A percentile compares a stretch with the other conserved stretches of the same genome.
Conservation (phyloP, 176 grass and related monocot species). For the Themeda triandra region DNA sequence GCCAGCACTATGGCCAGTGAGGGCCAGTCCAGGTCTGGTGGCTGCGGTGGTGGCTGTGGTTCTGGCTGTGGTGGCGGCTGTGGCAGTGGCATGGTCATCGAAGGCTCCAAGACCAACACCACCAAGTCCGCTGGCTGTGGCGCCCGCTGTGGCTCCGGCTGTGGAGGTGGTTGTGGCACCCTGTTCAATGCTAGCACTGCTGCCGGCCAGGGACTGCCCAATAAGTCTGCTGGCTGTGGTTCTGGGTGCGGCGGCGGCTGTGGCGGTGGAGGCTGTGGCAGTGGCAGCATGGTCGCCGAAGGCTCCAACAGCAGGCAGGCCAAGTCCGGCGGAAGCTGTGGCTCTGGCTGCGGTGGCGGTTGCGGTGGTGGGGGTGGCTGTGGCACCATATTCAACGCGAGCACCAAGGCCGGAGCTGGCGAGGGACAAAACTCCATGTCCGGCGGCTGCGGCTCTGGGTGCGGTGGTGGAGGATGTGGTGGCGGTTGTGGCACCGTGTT, state of each 20-base stretch:
- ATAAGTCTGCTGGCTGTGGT: not conserved
- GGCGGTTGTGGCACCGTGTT: not conserved
- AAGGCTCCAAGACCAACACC: not conserved
- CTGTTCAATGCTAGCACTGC: not conserved
- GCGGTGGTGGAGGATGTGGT: not conserved
- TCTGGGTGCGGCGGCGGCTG: not conserved
- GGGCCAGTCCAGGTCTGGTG: not conserved
- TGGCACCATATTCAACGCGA: not conserved
- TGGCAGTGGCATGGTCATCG: not conserved
- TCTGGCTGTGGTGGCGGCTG: not conserved
- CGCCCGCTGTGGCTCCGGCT: constrained; percentile 25
- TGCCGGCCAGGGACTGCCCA: not conserved
- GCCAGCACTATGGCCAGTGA: not conserved
- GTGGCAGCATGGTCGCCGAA: not conserved
- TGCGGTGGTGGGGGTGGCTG: not conserved
- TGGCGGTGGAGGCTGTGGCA: not conserved
- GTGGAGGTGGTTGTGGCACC: not conserved
- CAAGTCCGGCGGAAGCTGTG: not conserved
- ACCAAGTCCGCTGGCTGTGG: not conserved
- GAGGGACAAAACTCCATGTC: not conserved
- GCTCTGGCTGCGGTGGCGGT: not conserved
- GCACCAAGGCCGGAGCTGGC: not conserved
- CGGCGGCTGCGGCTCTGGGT: not conserved
- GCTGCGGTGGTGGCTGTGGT: constrained; percentile 14
- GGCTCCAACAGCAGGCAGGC: not conserved